phyloP scores from a whole-genome alignment of 2,329 filamentous ascomycete genomes.

The Neopestalotiopsis clavispora region DNA sequence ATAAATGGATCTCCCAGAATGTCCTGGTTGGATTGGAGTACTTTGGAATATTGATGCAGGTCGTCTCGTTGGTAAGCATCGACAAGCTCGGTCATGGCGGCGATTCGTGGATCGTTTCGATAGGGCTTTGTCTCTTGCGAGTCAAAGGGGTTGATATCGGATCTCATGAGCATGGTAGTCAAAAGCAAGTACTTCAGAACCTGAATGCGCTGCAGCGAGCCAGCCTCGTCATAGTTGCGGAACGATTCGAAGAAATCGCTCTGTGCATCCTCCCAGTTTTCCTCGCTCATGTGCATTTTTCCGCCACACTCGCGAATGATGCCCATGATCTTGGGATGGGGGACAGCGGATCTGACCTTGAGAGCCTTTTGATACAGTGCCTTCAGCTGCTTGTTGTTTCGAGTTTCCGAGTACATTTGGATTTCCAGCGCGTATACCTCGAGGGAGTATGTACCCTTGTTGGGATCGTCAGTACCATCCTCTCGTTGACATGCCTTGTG shows the following conservation, averaged over 20 bases:
- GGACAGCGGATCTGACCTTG: conserved; percentile 92
- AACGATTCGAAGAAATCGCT: conserved; percentile 99
- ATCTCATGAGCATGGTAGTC: conserved; percentile 98
- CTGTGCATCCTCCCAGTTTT: conserved; percentile 98
- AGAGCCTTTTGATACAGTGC: conserved; percentile 89
- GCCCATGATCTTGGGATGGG: conserved; percentile 98
- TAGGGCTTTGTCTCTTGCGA: conserved; percentile 99
- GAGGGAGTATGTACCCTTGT: conserved; percentile 93
- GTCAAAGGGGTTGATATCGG: conserved; percentile 97
- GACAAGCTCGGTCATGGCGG: conserved; percentile 95
- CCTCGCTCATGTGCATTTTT: conserved; percentile 99
- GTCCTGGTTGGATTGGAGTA: conserved; percentile 86
- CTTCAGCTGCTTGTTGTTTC: conserved; percentile 97
- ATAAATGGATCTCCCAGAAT: conserved; percentile 93
- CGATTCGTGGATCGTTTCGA: conserved; percentile 91
- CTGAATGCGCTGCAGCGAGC: conserved; percentile 93
- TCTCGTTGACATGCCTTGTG: conserved; percentile 87
- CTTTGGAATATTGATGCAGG: conserved; percentile 87
- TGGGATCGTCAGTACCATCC: conserved; percentile 88
- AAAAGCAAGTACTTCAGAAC: conserved; percentile 96
- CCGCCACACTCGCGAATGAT: conserved; percentile 98
- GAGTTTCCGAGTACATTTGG: conserved; percentile 96
- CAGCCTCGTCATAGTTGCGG: conserved; percentile 97
- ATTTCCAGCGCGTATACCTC: conserved; percentile 98
- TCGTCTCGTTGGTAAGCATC: conserved; percentile 96